These are phyloP conservation scores for Neopestalotiopsis sp. DNA, from an alignment of 2,329 filamentous ascomycete genomes.

Conservation along the genomic window DNA sequence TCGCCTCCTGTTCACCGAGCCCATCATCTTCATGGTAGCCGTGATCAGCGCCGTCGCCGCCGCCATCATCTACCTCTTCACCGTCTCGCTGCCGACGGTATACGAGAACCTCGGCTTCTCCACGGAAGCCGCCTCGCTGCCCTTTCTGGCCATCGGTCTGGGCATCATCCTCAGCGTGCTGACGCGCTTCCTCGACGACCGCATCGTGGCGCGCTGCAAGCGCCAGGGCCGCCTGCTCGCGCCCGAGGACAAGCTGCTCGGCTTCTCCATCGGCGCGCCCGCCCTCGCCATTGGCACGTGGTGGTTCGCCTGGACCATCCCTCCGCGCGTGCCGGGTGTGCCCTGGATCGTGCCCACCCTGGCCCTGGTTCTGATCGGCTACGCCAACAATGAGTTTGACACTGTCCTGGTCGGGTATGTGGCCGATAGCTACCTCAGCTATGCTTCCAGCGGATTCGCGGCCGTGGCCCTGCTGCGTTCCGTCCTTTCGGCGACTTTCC, in stretches of 20 bases:
- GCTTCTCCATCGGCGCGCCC: conserved; percentile 50
- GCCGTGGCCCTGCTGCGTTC: conserved; percentile 31
- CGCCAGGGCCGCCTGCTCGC: conserved; percentile 32
- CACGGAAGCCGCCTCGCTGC: conserved; percentile 38
- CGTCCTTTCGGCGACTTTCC: conserved; percentile 30
- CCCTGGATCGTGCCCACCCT: conserved; percentile 46
- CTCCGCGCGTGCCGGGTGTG: conserved; percentile 37
- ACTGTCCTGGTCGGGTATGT: conserved; percentile 32
- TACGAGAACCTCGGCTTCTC: conserved; percentile 43
- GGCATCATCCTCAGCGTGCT: conserved; percentile 47
- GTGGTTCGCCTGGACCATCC: conserved; percentile 52
- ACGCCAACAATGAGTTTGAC: conserved; percentile 43
- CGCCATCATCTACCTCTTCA: conserved; percentile 54
- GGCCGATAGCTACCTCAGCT: conserved; percentile 31
- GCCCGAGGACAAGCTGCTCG: conserved; percentile 53
- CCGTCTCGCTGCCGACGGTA: conserved; percentile 45
- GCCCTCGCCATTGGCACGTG: conserved; percentile 48
- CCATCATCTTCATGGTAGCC: conserved; percentile 48
- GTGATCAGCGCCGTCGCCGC: conserved; percentile 48
- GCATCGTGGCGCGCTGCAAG: conserved; percentile 23
- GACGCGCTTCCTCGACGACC: conserved; percentile 46
- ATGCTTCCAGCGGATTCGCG: conserved; percentile 31
- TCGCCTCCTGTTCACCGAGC: conserved; percentile 49
- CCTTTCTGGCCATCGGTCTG: conserved; percentile 44
- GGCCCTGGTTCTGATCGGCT: conserved; percentile 49